Conservation (phyloP, 768 basidiomycete species). For the Clitopilus hobsonii region DNA sequence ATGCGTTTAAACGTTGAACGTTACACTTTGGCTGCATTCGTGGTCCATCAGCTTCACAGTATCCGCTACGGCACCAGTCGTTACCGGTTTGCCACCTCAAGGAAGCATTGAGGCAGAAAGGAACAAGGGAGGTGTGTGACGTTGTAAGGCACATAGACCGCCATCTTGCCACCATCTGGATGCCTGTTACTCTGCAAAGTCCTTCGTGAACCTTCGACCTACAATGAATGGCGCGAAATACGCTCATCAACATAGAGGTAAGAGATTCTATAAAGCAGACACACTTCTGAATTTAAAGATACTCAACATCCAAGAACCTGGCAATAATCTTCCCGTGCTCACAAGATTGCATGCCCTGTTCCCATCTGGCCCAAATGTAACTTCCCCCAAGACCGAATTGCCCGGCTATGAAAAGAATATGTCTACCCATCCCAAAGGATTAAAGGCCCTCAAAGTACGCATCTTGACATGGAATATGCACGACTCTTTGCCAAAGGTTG, state of each 20-base stretch:
- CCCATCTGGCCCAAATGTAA: constrained; percentile 5
- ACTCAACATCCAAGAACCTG: not conserved
- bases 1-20: too few relatives aligned
- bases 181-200: too few relatives aligned
- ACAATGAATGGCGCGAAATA: too few relatives aligned
- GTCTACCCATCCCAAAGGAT: constrained; percentile 2
- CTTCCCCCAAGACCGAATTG: not conserved
- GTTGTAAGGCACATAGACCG: too few relatives aligned
- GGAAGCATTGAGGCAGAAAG: too few relatives aligned
- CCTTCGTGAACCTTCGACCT: too few relatives aligned
- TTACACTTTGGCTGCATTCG: not conserved
- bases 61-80: not conserved
- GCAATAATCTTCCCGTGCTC: constrained; percentile 5
- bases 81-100: not conserved
- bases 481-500: constrained; percentile 71
- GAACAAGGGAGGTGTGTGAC: too few relatives aligned
- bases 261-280: too few relatives aligned
- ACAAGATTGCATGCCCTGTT: constrained; percentile 15
- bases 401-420: not conserved
- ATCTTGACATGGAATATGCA: constrained; percentile 87
- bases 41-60: not conserved
- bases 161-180: too few relatives aligned
- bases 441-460: constrained; percentile 48
- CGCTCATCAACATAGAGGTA: too few relatives aligned
- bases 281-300: too few relatives aligned